Evolutionary conservation across 495 filamentous ascomycete species (phyloP).

Genomic region (Aspergillus carlsbadensis): DNA sequence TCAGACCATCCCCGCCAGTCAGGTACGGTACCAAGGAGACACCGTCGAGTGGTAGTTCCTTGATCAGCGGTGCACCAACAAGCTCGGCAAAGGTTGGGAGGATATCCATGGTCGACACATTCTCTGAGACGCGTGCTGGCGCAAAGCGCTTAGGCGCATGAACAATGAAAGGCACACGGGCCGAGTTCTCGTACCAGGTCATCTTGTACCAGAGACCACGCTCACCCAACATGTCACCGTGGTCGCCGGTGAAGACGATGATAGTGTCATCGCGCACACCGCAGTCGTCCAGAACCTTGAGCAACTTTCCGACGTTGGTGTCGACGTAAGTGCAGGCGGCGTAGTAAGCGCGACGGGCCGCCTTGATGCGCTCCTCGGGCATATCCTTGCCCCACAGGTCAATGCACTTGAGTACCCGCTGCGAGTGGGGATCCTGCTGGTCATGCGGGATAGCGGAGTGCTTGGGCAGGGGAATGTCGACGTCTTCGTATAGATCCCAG

Average conservation of each 20-base stretch:
- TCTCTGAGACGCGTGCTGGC: constrained; percentile 67
- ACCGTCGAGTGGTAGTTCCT: constrained; percentile 73
- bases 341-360: constrained; percentile 81
- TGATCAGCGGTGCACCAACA: constrained; percentile 62
- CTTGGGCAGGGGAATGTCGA: constrained; percentile 79
- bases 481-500: constrained; percentile 84
- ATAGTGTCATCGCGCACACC: constrained; percentile 78
- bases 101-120: constrained; percentile 83
- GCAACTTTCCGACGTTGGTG: constrained; percentile 77
- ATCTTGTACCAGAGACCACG: constrained; percentile 93
- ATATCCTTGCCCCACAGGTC: constrained; percentile 76
- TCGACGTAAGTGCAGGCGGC: constrained; percentile 88
- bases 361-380: constrained; percentile 73
- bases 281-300: constrained; percentile 70
- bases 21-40: constrained; percentile 70
- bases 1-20: constrained; percentile 50
- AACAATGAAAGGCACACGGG: constrained; percentile 78
- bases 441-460: constrained; percentile 66
- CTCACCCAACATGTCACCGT: constrained; percentile 92
- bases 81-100: constrained; percentile 81
- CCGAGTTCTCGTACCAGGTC: constrained; percentile 83
- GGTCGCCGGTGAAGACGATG: constrained; percentile 82
- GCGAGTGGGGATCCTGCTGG: constrained; percentile 77
- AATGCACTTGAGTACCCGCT: constrained; percentile 76
- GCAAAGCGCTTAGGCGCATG: constrained; percentile 66